Evolutionary conservation across 2,329 filamentous ascomycete genomes (phyloP).

Genomic region (Beauveria sp.): DNA sequence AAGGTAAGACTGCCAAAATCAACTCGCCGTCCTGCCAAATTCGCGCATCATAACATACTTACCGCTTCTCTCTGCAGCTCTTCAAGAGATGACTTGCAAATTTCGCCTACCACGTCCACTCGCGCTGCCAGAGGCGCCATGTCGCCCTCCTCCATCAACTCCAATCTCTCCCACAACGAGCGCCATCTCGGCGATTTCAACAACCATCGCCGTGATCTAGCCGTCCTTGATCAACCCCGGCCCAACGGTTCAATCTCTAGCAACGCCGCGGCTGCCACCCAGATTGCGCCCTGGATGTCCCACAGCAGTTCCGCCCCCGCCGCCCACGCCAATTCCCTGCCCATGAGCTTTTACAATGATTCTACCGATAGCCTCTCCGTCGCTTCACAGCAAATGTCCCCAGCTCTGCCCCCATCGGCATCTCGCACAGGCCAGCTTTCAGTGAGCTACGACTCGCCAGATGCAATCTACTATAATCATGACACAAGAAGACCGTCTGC

Average conservation of each 20-base stretch:
- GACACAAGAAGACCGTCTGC: slow-evolving; percentile 81
- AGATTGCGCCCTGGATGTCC: slow-evolving; percentile 53
- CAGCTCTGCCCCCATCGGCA: slow-evolving; percentile 50
- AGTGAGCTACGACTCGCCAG: slow-evolving; percentile 53
- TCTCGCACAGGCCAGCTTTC: slow-evolving; percentile 23
- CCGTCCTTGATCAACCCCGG: slow-evolving; percentile 57
- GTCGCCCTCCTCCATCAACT: slow-evolving; percentile 28
- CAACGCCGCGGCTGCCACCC: slow-evolving; percentile 41
- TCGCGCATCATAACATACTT: background rate
- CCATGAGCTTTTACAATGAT: slow-evolving; percentile 65
- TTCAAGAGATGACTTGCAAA: slow-evolving; percentile 33
- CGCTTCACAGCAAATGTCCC: slow-evolving; percentile 62
- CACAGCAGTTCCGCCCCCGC: slow-evolving; percentile 26
- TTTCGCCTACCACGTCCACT: slow-evolving; percentile 42
- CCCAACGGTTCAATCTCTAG: slow-evolving; percentile 38
- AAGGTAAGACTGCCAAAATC: background rate
- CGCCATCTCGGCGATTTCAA: slow-evolving; percentile 54
- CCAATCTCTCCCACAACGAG: slow-evolving; percentile 31
- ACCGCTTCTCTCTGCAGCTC: slow-evolving; percentile 8
- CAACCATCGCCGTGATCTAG: slow-evolving; percentile 66
- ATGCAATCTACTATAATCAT: slow-evolving; percentile 49
- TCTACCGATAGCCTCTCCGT: slow-evolving; percentile 62
- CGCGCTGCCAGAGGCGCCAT: slow-evolving; percentile 36
- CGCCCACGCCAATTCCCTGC: slow-evolving; percentile 29
- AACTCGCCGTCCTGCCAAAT: background rate